phyloP scores from a whole-genome alignment of 768 basidiomycete genomes.

The Solioccasus polychromus region DNA sequence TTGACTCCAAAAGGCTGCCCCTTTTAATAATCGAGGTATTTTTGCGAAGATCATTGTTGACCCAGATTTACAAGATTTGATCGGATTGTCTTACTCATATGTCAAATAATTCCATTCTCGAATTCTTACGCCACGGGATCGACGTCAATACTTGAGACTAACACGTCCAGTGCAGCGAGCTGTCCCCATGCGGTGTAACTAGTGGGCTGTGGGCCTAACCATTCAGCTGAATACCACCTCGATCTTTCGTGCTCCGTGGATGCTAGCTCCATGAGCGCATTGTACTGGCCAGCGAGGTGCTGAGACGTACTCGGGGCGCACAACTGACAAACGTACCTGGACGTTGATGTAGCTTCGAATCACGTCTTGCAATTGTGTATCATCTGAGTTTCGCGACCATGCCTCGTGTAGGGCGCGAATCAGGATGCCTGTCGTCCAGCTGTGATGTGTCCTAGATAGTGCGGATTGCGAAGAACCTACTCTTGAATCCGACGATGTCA shows the following conservation, averaged over 20 bases:
- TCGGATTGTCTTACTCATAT: not conserved
- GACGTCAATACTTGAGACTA: slow-evolving; percentile 11
- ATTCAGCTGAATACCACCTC: slow-evolving; percentile 11
- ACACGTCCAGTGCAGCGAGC: slow-evolving; percentile 11
- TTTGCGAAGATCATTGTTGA: slow-evolving; percentile 3
- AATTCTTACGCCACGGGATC: not conserved
- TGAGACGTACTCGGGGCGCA: not conserved
- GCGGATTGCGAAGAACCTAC: slow-evolving; percentile 21
- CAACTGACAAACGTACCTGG: slow-evolving; percentile 34
- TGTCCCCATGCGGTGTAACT: slow-evolving; percentile 8
- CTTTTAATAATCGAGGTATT: not conserved
- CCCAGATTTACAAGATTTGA: not conserved
- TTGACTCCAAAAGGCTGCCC: not conserved
- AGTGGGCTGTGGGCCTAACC: slow-evolving; percentile 7
- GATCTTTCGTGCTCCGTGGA: not conserved
- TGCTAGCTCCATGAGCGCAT: slow-evolving; percentile 10
- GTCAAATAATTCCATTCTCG: not conserved
- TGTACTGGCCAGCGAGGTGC: not conserved
- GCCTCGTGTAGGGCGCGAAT: slow-evolving; percentile 49
- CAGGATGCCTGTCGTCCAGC: slow-evolving; percentile 34
- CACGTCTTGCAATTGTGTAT: slow-evolving; percentile 38
- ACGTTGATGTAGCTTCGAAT: slow-evolving; percentile 51
- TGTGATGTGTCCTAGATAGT: not conserved
- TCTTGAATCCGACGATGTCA: slow-evolving; percentile 53
- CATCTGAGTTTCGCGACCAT: slow-evolving; percentile 36